Conservation (phyloP, 352 stramenopile genomes). For the Plasmopara halstedii region DNA sequence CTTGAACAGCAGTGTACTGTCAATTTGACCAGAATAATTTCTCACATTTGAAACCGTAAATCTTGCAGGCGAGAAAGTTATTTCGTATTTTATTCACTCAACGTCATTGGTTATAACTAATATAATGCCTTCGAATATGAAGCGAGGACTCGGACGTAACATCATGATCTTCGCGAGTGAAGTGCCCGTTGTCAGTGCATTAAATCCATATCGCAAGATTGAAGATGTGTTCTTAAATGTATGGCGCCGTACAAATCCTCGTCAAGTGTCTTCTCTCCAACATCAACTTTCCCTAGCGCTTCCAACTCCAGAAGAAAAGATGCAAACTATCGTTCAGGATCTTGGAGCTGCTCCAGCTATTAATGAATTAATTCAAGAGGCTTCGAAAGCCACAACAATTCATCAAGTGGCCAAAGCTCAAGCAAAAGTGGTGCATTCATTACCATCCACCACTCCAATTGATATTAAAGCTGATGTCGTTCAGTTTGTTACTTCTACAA, state of each 20-base stretch:
- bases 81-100: too few relatives aligned
- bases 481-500: slow-evolving; percentile 64
- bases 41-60: too few relatives aligned
- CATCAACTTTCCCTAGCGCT: slow-evolving; percentile 38
- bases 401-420: slow-evolving; percentile 30
- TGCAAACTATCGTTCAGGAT: slow-evolving; percentile 45
- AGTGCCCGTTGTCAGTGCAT: slow-evolving; percentile 69
- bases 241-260: slow-evolving; percentile 75
- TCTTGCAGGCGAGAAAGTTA: too few relatives aligned
- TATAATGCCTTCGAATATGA: too few relatives aligned
- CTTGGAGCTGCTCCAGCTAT: slow-evolving; percentile 50
- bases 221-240: slow-evolving; percentile 75
- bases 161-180: slow-evolving; percentile 85
- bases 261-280: slow-evolving; percentile 43
- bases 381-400: slow-evolving; percentile 37
- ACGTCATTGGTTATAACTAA: too few relatives aligned
- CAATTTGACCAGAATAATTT: too few relatives aligned
- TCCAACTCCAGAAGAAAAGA: slow-evolving; percentile 40
- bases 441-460: slow-evolving; percentile 37
- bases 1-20: too few relatives aligned
- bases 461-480: slow-evolving; percentile 58
- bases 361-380: slow-evolving; percentile 46
- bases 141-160: slow-evolving; percentile 18
- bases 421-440: slow-evolving; percentile 37
- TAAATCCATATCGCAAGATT: slow-evolving; percentile 80